These are phyloP conservation scores for Daldinia bambusicola DNA, from an alignment of 495 filamentous ascomycete species.

Conservation along the genomic window DNA sequence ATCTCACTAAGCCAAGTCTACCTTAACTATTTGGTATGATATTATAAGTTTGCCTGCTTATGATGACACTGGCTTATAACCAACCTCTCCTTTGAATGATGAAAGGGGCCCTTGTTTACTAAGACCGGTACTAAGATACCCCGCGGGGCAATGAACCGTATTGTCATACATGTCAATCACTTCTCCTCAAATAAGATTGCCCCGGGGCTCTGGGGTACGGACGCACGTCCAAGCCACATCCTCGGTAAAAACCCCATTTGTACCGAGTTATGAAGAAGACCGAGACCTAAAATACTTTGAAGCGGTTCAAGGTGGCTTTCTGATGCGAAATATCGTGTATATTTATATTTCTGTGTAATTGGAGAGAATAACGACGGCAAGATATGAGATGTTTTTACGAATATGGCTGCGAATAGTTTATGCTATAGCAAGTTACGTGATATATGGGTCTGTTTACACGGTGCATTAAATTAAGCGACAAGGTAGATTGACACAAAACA, in stretches of 20 bases:
- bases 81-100: background rate
- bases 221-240: slow-evolving; percentile 20
- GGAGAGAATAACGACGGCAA: background rate
- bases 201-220: background rate
- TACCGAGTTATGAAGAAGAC: slow-evolving; percentile 21
- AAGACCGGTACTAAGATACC: slow-evolving; percentile 39
- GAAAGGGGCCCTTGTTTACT: slow-evolving; percentile 22
- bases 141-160: slow-evolving; percentile 29
- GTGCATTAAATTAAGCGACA: background rate
- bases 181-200: slow-evolving; percentile 6
- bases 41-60: background rate
- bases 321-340: background rate
- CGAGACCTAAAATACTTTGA: background rate
- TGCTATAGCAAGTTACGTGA: background rate
- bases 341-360: background rate
- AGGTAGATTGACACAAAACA: background rate
- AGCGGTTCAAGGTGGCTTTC: background rate
- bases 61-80: slow-evolving; percentile 4
- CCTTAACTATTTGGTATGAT: too few species aligned
- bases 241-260: slow-evolving; percentile 39
- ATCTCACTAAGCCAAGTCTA: slow-evolving; percentile 5
- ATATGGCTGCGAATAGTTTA: background rate
- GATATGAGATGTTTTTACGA: background rate
- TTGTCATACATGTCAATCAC: slow-evolving; percentile 4
- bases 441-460: background rate